These are phyloP conservation scores for Neurospora terricola DNA, from an alignment of 495 filamentous ascomycete species.

Conservation along the genomic window DNA sequence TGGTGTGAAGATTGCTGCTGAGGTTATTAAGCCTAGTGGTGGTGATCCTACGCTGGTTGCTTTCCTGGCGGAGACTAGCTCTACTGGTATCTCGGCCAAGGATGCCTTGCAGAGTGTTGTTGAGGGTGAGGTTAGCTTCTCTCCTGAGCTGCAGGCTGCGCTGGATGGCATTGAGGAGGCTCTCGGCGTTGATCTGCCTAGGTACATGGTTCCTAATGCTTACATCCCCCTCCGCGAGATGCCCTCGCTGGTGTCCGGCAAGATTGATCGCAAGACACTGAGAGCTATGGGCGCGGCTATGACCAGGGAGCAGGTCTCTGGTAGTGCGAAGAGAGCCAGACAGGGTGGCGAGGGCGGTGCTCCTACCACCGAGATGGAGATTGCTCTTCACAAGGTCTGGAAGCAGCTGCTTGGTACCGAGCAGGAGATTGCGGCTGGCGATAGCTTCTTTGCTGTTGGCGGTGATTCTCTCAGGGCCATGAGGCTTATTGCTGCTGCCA, in stretches of 20 bases:
- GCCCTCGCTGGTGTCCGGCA: conserved; percentile 47
- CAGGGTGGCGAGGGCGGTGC: neutral
- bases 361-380: conserved; percentile 22
- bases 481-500: conserved; percentile 38
- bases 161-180: conserved; percentile 16
- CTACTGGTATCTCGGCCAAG: conserved; percentile 10
- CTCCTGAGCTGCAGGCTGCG: conserved; percentile 18
- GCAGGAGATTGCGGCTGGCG: conserved; percentile 18
- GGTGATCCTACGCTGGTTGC: conserved; percentile 31
- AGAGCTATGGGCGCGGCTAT: conserved; percentile 25
- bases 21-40: conserved; percentile 33
- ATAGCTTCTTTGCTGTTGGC: conserved; percentile 45
- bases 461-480: conserved; percentile 47
- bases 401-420: conserved; percentile 19
- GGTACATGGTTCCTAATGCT: conserved; percentile 53
- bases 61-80: conserved; percentile 23
- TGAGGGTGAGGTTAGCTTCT: conserved; percentile 10
- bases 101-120: conserved; percentile 5
- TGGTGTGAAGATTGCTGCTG: conserved; percentile 26
- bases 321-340: conserved; percentile 14
- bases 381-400: conserved; percentile 21
- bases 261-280: conserved; percentile 53
- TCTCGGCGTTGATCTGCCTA: conserved; percentile 31
- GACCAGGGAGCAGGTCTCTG: conserved; percentile 22
- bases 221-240: conserved; percentile 49